Conservation (phyloP, 2,329 filamentous ascomycete species). For the Aspergillus sp. region DNA sequence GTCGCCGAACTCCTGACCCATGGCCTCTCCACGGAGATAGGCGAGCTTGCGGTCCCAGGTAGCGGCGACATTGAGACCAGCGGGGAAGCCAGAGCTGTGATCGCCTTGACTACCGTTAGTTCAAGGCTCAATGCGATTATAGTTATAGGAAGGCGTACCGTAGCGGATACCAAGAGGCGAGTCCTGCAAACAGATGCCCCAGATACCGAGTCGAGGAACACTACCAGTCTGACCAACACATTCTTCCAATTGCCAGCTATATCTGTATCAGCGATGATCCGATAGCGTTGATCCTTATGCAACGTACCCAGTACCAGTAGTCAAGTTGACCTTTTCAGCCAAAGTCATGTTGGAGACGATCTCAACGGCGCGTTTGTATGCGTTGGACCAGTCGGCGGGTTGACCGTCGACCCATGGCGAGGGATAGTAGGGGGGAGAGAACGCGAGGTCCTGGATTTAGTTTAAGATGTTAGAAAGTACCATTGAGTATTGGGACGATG, state of each 20-base stretch:
- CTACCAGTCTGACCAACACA: slow-evolving; percentile 67
- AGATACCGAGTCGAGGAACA: slow-evolving; percentile 50
- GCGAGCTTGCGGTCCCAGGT: slow-evolving; percentile 72
- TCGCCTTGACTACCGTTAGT: slow-evolving; percentile 46
- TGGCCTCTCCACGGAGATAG: slow-evolving; percentile 60
- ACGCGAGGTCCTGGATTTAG: slow-evolving; percentile 20
- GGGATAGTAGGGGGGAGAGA: slow-evolving; percentile 66
- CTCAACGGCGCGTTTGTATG: slow-evolving; percentile 65
- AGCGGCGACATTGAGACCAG: slow-evolving; percentile 72
- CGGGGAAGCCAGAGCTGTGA: slow-evolving; percentile 74
- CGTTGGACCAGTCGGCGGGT: slow-evolving; percentile 62
- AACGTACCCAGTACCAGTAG: slow-evolving; percentile 75
- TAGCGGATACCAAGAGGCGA: slow-evolving; percentile 73
- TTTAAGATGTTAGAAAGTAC: not conserved
- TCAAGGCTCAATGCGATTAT: not conserved
- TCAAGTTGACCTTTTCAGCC: slow-evolving; percentile 87
- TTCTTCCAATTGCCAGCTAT: slow-evolving; percentile 59
- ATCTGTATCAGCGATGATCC: slow-evolving; percentile 2
- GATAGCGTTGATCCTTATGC: not conserved
- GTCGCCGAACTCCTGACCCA: slow-evolving; percentile 66
- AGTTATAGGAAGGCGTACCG: slow-evolving; percentile 30
- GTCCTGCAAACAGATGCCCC: slow-evolving; percentile 77
- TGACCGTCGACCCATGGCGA: slow-evolving; percentile 77
- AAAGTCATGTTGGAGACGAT: slow-evolving; percentile 82
- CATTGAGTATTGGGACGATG: not conserved